Percentiles rank a stretch among this genome's conserved stretches.
phyloP scores from a whole-genome alignment of 1,139 yeast species.

The Blastobotrys petasosporus region DNA sequence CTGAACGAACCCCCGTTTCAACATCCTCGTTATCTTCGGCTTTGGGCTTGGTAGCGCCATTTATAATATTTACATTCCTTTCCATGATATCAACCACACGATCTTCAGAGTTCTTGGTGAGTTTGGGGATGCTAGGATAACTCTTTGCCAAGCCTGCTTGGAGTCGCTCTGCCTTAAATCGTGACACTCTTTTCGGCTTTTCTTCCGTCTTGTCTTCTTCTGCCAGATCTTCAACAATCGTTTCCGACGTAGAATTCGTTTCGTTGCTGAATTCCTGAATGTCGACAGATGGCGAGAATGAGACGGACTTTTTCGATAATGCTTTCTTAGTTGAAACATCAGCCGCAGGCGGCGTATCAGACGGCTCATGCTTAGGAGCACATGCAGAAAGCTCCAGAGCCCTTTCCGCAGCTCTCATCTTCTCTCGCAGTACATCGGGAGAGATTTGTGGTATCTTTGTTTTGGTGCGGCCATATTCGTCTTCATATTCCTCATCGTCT shows the following conservation, averaged over 20 bases:
- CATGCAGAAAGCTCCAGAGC: slow-evolving; percentile 2
- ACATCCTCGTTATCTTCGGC: background rate
- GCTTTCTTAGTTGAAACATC: background rate
- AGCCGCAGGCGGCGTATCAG: slow-evolving; percentile 6
- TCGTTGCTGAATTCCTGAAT: slow-evolving; percentile 30
- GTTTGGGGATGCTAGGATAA: no score
- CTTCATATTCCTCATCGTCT: slow-evolving; percentile 35
- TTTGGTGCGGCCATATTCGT: slow-evolving; percentile 36
- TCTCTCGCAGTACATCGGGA: slow-evolving; percentile 1
- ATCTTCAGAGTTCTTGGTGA: no score
- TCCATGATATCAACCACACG: slow-evolving; percentile 15
- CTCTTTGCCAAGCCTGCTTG: slow-evolving; percentile 2
- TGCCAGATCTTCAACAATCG: slow-evolving; percentile 10
- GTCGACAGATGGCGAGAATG: slow-evolving; percentile 21
- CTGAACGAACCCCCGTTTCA: slow-evolving; percentile 8
- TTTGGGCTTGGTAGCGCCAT: background rate
- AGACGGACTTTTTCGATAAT: background rate
- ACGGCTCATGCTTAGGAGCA: slow-evolving; percentile 2
- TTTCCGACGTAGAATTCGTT: no score
- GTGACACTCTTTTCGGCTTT: slow-evolving; percentile 24
- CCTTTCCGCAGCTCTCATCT: slow-evolving; percentile 6
- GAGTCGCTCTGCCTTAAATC: slow-evolving; percentile 29
- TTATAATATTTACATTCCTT: background rate
- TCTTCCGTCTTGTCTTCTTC: slow-evolving; percentile 20
- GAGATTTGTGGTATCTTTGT: slow-evolving; percentile 32